Evolutionary conservation across 2,329 filamentous ascomycete species (phyloP), one percentile per base, ranked within the genome.

Genomic region (Fusarium tupiense): DNA sequence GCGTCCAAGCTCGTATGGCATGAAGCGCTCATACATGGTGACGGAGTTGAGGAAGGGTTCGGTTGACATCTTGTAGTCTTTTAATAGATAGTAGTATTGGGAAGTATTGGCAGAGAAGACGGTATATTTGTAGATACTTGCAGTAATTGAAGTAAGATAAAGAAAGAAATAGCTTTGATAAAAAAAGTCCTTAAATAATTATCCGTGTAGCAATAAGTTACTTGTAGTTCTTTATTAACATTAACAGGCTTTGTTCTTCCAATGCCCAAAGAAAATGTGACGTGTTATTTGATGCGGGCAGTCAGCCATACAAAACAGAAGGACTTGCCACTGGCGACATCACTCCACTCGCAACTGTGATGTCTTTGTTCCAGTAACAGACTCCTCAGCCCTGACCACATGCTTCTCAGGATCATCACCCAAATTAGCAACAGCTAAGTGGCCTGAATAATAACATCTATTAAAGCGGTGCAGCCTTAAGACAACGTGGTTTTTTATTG

Each of bases 141-240:
- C 12, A 0, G 16, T 52, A 8, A 35, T 20, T 20, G 14, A 52
- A 8, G 29, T 19, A 20, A 35, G 12, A 35, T 24, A 14, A 52
- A 24, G 8, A 19, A 52, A 4, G 8, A 20, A 24, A 10, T 10
- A 13, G 6, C 3, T 24, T 14, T 20, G 6, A 13, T 19, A 6
- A 4, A 19, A 14, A 14, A 35, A 16, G 8, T 14, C 11, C 5
- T 52, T 10, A 2, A 35, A 35, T 52, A 24, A 5, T 20, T 24
- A 14, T n/a, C 7, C 5, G 6, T 31, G 2, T 33, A 17, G 7
- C 5, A 2, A 8, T 8, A 12, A n/a, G 7, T n/a, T 4, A 19
- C 11, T 14, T 50, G 4, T 5, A 19, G 4, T 19, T 33, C 29
- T 50, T 4, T 19, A 10, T 14, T 50, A 3, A 13, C 1, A 9